Base-by-base conservation (phyloP, 257 asterid genomes). In the Solanum clarkiae region DNA sequence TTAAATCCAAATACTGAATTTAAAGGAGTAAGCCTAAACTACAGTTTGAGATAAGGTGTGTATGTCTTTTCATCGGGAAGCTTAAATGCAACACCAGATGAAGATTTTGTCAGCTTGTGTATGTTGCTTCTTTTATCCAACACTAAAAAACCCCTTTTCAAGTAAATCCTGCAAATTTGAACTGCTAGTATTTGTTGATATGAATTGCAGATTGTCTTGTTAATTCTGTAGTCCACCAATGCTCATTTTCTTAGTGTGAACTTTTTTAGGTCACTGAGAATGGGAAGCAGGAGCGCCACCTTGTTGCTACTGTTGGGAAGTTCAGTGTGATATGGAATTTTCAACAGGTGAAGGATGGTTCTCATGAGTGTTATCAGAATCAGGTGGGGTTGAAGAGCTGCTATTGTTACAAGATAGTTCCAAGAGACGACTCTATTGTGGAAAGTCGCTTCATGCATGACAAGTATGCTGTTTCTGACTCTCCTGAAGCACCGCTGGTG, bases 261-360 rank as follows among this genome's bases (percentile, higher is more conserved):
- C 44, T 24, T 57, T 57, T 29, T 84, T 88, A 96, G 98, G 98
- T 95, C 53, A 95, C 99, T 0, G 99, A 96, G 88, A 92, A 92
- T 17, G 98, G 98, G 84, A 96, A 88, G 90, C 98, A 96, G 81
- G 99, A 96, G 89, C 97, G 98, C 47, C 97, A 96, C 89, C 91
- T 96, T 80, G 99, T 96, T 56, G 98, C 98, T 14, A 96, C 98
- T 4, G 98, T 96, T 86, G 99, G 98, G 53, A 96, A 96, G 93
- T 96, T 96, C 49, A 96, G 98, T 59, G 98, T 96, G n/a, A 94
- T 95, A 88, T 96, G 99, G 99, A 96, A 94, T 69, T 96, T 96
- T 89, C 95, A 91, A 81, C 97, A 94, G 89, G 99, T 96, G 91
- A 96, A 96, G 89, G 97, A 95, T 68, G 93, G 98, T 49, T 86